Conservation (phyloP, 169 alveolate genomes). For the Eimeria necatrix region DNA sequence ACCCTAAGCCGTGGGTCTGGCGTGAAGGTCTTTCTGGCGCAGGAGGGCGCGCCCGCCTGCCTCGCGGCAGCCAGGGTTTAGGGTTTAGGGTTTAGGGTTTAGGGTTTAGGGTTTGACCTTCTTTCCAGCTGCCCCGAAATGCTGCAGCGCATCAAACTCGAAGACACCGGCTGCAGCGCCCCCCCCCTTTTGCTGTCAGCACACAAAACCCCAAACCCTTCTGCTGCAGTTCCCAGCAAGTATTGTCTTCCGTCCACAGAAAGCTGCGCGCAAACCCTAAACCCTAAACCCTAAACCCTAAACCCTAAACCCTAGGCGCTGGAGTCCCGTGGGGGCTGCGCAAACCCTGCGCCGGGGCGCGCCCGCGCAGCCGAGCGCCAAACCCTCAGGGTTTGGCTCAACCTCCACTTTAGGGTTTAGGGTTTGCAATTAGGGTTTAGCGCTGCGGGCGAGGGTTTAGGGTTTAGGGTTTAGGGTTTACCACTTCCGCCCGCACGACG, state of each 20-base stretch:
- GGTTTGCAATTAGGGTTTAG: too few species aligned
- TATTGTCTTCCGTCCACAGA: neutral
- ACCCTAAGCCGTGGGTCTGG: neutral
- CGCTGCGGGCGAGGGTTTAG: neutral
- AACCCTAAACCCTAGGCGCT: too few species aligned
- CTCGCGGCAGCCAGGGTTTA: too few species aligned
- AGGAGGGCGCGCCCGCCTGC: too few species aligned
- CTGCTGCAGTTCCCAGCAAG: neutral
- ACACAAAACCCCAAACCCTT: constrained; percentile 5
- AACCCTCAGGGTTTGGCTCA: too few species aligned
- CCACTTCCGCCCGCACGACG: neutral
- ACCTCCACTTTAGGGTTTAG: too few species aligned
- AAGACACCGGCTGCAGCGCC: constrained; percentile 15
- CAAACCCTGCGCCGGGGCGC: too few species aligned
- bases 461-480: too few species aligned
- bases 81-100: constrained; percentile 17
- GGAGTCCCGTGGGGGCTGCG: too few species aligned
- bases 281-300: constrained; percentile 14
- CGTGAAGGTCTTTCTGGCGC: neutral
- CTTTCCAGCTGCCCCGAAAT: neutral
- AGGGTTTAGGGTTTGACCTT: constrained; percentile 11
- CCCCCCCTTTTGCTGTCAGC: constrained; percentile 37
- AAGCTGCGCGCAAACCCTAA: constrained; percentile 11
- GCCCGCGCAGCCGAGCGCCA: too few species aligned
- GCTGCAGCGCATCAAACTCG: neutral